Evolutionary conservation across 352 stramenopile genomes (phyloP), one percentile per base, ranked within the genome.

Genomic region (Phytopythium montanum): DNA sequence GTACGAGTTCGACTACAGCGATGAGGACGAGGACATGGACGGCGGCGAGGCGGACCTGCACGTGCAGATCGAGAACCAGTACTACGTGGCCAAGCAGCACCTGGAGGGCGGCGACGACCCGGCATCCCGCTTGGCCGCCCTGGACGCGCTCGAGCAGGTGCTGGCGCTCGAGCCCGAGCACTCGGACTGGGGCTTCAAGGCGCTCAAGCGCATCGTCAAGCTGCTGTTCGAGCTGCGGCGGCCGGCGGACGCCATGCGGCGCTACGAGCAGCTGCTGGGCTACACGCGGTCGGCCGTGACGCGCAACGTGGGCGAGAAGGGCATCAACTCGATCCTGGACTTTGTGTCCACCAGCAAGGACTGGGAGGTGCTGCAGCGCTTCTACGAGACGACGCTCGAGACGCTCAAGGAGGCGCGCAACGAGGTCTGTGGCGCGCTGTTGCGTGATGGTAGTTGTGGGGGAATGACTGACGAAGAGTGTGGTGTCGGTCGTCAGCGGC

Each of bases 271-370:
- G 67, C 79, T 98, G 25, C 75, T 98, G 34, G 83, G 90, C 28
- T 92, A 93, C 59, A 94, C 78, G 13, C 90, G 91, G 58, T 90
- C 81, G 54, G 85, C 79, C 48, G 88, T 98, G 41, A 97, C 81
- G 62, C 88, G 92, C 28, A 98, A 98, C 69, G 88, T 96, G 21
- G 79, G 95, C 46, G 94, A 98, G 75, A 98, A 98, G 62, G 94
- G 93, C 38, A 96, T 98, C 64, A 98, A 98, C 75, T 88, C 85
- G 41, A 98, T 98, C 71, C 73, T 98, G 51, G 93, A 98, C 69
- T 94, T 94, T 61, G 88, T 98, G 5, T 96, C 90, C 8, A 91
- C 85, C 9, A 90, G 76, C 73, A 91, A 88, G 69, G 78, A 84
- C 59, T 93, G 84, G 84, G 81, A 90, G 60, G 88, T 93, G 53